Evolutionary conservation across 2,329 filamentous ascomycete genomes (phyloP).

Genomic region (Cercospora zeina): DNA sequence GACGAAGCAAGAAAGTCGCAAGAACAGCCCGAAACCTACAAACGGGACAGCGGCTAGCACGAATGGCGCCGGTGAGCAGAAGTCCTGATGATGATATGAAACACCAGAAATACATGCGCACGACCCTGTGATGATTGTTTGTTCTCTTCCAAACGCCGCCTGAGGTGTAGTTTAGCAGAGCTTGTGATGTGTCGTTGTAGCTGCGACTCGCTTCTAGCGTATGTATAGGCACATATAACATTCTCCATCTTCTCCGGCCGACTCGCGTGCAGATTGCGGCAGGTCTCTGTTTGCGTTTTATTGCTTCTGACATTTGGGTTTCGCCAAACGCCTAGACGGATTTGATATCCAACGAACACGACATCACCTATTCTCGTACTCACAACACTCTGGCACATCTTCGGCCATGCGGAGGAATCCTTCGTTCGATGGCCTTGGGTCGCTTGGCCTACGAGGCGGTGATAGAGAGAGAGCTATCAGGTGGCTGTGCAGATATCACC

Average conservation of each 20-base stretch:
- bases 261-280: not conserved
- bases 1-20: constrained; percentile 48
- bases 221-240: constrained; percentile 9
- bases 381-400: not conserved
- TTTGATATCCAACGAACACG: not conserved
- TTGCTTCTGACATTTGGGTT: not conserved
- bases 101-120: not conserved
- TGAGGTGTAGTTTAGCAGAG: not conserved
- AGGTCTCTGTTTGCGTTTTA: not conserved
- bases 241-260: not conserved
- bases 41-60: constrained; percentile 28
- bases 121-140: constrained; percentile 7
- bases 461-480: not conserved
- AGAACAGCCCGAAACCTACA: constrained; percentile 44
- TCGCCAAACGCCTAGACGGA: not conserved
- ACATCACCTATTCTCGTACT: not conserved
- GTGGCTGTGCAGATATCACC: not conserved
- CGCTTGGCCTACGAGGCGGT: not conserved
- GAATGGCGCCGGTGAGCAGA: constrained; percentile 24
- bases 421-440: too few species aligned
- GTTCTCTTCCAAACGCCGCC: too few species aligned
- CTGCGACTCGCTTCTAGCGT: constrained; percentile 1
- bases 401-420: not conserved
- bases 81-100: constrained; percentile 18
- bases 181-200: constrained; percentile 1